Percentiles rank a stretch among this genome's conserved stretches.
phyloP scores from a whole-genome alignment of 306 rosid species.

The Begonia masoniana region DNA sequence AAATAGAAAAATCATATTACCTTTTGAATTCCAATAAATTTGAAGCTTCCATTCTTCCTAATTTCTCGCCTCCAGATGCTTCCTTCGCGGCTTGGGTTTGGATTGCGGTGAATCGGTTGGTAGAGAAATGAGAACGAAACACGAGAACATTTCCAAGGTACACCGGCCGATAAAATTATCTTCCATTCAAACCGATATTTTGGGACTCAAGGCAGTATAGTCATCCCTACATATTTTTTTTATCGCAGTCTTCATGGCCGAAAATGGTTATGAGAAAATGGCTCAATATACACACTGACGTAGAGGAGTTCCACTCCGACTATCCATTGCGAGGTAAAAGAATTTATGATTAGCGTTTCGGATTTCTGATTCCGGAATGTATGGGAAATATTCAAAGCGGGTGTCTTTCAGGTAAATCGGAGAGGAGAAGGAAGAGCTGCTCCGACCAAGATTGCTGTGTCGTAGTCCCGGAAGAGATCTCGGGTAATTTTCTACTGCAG shows the following conservation, averaged over 20 bases:
- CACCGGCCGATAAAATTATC: not conserved
- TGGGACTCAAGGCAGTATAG: no score
- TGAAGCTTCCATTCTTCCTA: not conserved
- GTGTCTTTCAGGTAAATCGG: conserved; percentile 17
- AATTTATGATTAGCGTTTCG: not conserved
- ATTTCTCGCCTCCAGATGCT: not conserved
- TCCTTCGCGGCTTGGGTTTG: not conserved
- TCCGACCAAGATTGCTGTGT: conserved; percentile 50
- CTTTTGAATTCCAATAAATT: not conserved
- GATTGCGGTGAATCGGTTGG: not conserved
- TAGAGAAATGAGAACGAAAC: not conserved
- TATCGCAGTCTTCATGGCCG: conserved; percentile 51
- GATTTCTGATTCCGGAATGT: not conserved
- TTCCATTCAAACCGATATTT: not conserved
- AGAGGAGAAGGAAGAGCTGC: conserved; percentile 45
- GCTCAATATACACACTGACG: conserved; percentile 40
- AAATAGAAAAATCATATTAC: not conserved
- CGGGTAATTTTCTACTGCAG: conserved; percentile 30
- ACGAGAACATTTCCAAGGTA: not conserved
- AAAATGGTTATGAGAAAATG: conserved; percentile 44
- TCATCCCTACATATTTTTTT: not conserved
- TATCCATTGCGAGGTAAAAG: conserved; percentile 24
- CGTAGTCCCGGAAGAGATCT: conserved; percentile 29
- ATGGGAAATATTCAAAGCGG: not conserved
- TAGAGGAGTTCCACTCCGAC: conserved; percentile 36